Conservation (phyloP, 108 stramenopile species). For the Conticribra guillardii region DNA sequence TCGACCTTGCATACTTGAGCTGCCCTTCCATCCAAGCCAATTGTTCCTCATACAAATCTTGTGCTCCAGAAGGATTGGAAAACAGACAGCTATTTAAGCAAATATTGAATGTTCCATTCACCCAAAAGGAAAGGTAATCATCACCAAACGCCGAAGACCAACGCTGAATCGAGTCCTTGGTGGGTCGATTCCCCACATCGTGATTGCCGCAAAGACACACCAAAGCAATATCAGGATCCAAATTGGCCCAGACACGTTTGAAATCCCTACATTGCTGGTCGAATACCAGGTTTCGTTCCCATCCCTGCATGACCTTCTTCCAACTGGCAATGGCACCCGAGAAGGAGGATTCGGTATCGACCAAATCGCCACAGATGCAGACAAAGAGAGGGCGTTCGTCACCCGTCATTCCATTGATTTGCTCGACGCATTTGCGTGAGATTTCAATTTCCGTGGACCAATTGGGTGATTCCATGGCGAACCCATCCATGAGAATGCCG, state of each 20-base stretch:
- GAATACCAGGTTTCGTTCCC: slow-evolving; percentile 32
- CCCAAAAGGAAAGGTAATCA: slow-evolving; percentile 33
- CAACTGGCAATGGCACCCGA: slow-evolving; percentile 31
- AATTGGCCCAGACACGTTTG: slow-evolving; percentile 31
- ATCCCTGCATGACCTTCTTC: slow-evolving; percentile 34
- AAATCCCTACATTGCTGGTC: slow-evolving; percentile 33
- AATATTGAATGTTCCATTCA: slow-evolving; percentile 31
- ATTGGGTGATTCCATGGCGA: slow-evolving; percentile 28
- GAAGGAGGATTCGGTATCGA: slow-evolving; percentile 33
- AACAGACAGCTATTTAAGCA: slow-evolving; percentile 37
- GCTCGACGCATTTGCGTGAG: slow-evolving; percentile 20
- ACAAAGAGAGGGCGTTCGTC: slow-evolving; percentile 35
- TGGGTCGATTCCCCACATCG: slow-evolving; percentile 51
- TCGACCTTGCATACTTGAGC: slow-evolving; percentile 22
- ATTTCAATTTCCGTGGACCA: slow-evolving; percentile 37
- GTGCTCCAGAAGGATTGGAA: slow-evolving; percentile 21
- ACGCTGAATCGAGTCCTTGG: slow-evolving; percentile 27
- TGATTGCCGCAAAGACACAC: slow-evolving; percentile 58
- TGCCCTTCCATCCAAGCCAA: slow-evolving; percentile 30
- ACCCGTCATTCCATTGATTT: slow-evolving; percentile 38
- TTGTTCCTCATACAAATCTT: slow-evolving; percentile 30
- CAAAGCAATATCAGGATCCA: slow-evolving; percentile 49
- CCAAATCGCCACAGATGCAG: slow-evolving; percentile 39
- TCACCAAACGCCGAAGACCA: slow-evolving; percentile 47
- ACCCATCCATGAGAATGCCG: slow-evolving; percentile 43